Evolutionary conservation across 306 rosid species (phyloP).

Genomic region (Trifolium subterraneum): DNA sequence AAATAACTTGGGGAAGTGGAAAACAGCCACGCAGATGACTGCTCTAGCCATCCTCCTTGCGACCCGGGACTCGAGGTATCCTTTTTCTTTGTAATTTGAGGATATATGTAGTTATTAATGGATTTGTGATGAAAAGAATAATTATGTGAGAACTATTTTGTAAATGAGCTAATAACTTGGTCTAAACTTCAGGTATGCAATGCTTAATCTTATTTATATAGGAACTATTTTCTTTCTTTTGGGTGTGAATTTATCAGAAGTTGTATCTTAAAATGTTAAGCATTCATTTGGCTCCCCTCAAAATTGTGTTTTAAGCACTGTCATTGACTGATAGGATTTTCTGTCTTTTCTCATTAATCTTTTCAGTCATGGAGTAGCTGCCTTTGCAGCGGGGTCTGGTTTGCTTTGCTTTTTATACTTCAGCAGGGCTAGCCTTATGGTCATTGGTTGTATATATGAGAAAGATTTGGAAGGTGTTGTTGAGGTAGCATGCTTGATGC

Average conservation of each 20-base stretch:
- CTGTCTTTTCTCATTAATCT: constrained; percentile 11
- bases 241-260: too few species aligned
- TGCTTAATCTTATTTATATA: too few species aligned
- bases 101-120: constrained; percentile 33
- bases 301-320: constrained; percentile 17
- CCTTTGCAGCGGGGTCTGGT: constrained; percentile 70
- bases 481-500: constrained; percentile 58
- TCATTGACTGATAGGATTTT: constrained; percentile 10
- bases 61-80: constrained; percentile 85
- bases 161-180: background rate
- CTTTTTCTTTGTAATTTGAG: constrained; percentile 6
- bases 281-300: too few species aligned
- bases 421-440: constrained; percentile 98
- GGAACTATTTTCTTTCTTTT: too few species aligned
- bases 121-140: constrained; percentile 7
- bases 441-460: constrained; percentile 83
- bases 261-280: too few species aligned
- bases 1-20: constrained; percentile 99
- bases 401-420: constrained; percentile 81
- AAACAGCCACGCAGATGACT: constrained; percentile 96
- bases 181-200: too few species aligned
- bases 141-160: background rate
- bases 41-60: constrained; percentile 89
- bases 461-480: constrained; percentile 81
- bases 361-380: constrained; percentile 79